phyloP scores from a whole-genome alignment of 192 early-diverging fungal genomes.

The Coemansia sp. region DNA sequence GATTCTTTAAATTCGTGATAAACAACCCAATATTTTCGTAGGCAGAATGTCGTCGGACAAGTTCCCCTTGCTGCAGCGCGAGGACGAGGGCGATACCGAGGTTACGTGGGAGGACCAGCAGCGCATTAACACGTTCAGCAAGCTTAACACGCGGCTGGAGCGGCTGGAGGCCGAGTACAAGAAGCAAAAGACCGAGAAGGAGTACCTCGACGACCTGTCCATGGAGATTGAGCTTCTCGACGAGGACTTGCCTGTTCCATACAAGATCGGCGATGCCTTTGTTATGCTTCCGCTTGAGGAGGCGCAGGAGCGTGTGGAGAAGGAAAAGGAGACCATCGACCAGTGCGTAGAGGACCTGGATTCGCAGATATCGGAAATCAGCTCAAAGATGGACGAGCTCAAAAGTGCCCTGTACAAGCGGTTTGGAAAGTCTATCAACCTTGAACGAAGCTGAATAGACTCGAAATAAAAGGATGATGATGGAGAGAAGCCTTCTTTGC shows the following conservation, averaged over 20 bases:
- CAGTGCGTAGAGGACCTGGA: constrained; percentile 63
- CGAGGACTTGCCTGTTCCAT: constrained; percentile 83
- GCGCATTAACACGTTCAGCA: constrained; percentile 92
- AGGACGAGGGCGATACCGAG: constrained; percentile 84
- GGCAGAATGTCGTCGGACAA: constrained; percentile 25
- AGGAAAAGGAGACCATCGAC: constrained; percentile 61
- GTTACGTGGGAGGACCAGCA: constrained; percentile 98
- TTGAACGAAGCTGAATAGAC: constrained; percentile 71
- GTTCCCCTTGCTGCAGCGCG: constrained; percentile 54
- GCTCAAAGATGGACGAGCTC: constrained; percentile 78
- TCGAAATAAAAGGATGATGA: too few relatives aligned
- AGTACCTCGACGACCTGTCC: constrained; percentile 91
- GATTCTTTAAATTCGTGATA: neutral
- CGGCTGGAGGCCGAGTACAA: constrained; percentile 76
- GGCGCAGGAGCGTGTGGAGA: constrained; percentile 69
- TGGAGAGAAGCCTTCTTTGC: too few relatives aligned
- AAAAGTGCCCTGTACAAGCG: constrained; percentile 86
- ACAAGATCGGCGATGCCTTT: constrained; percentile 88
- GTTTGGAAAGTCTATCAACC: constrained; percentile 94
- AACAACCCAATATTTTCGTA: neutral
- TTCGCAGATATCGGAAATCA: constrained; percentile 61
- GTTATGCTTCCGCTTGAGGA: constrained; percentile 70
- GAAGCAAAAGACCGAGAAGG: constrained; percentile 84
- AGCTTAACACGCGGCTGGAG: constrained; percentile 75
- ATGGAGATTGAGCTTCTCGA: constrained; percentile 87